A percentile compares a stretch with the other conserved stretches of the same genome.
These are phyloP conservation scores for Colletotrichum sp. DNA, from an alignment of 2,329 filamentous ascomycete species.

Conservation along the genomic window DNA sequence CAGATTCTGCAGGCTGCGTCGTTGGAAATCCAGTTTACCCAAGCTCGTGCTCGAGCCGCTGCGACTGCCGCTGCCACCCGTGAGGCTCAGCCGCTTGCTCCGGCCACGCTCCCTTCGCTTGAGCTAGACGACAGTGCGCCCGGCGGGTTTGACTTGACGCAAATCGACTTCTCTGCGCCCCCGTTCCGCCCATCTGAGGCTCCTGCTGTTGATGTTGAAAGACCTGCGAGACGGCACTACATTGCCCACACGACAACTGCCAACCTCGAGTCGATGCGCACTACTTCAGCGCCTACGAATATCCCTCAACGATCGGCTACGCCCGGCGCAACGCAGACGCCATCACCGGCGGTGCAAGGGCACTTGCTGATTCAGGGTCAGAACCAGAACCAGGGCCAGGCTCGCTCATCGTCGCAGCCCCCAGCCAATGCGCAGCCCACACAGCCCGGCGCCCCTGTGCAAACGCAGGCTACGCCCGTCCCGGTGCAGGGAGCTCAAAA, in stretches of 20 bases:
- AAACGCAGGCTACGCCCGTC: conserved; percentile 17
- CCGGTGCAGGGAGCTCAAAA: conserved; percentile 10
- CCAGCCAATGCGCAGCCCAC: background rate
- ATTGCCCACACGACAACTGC: background rate
- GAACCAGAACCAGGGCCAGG: background rate
- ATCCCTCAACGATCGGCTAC: background rate
- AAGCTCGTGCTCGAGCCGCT: conserved; percentile 34
- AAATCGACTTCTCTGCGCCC: background rate
- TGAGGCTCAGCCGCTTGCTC: conserved; percentile 17
- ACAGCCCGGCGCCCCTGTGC: conserved; percentile 17
- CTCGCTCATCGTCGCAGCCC: background rate
- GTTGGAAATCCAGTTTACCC: conserved; percentile 50
- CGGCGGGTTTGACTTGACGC: background rate
- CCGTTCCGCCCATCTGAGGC: background rate
- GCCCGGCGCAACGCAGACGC: background rate
- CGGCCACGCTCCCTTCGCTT: conserved; percentile 3
- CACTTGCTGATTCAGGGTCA: conserved; percentile 15
- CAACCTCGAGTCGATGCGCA: background rate
- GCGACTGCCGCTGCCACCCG: conserved; percentile 28
- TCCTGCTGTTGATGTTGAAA: background rate
- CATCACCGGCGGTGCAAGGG: conserved; percentile 3
- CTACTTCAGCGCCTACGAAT: background rate
- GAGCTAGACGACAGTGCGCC: background rate
- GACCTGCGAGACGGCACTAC: background rate
- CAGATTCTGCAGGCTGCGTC: conserved; percentile 53